Base-by-base conservation (phyloP, 495 filamentous ascomycete species). In the Penicillium maclennaniae region DNA sequence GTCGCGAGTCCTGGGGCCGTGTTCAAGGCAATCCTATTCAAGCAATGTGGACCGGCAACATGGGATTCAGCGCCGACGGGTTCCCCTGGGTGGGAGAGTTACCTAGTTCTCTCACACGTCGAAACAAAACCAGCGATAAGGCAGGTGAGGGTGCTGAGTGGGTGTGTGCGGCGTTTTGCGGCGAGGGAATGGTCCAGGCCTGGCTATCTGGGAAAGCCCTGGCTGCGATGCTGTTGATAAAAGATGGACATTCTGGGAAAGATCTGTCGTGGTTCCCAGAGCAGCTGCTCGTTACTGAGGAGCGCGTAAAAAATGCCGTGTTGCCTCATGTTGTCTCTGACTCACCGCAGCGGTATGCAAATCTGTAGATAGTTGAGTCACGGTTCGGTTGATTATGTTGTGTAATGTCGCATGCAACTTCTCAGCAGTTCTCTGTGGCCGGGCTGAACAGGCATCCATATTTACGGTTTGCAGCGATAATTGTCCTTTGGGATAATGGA, bases 181-280 rank as follows among this genome's bases (percentile, higher is more conserved):
- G 89, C 0, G 88, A 95, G 59, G 89, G 89, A 1, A 95, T 95
- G 89, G 87, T 88, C 5, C 85, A 87, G 60, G 83, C 82, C 25
- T 85, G 83, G 59, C 68, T 88, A 9, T 85, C 79, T 49, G 89
- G 84, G 3, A 80, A 83, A 53, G 86, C 86, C 7, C 71, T 85
- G 17, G 86, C 77, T 4, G 71, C 77, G 26, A 83, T 89, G 84
- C 75, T 91, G 41, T 54, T 80, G 31, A 71, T 59, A 5, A 59
- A 66, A 17, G 69, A 72, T 31, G 55, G 45, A 3, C 53, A 61
- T 5, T 48, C 48, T 71, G 45, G 44, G 28, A 20, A 39, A 4
- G 65, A 69, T 42, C 47, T 71, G 21, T 60, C 63, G 7, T 73
- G 69, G 70, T 59, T 73, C 37, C 82, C 81, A 7, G 58, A 61